These are phyloP conservation scores for Penstemon barbatus DNA, from an alignment of 257 asterid species.

Conservation along the genomic window DNA sequence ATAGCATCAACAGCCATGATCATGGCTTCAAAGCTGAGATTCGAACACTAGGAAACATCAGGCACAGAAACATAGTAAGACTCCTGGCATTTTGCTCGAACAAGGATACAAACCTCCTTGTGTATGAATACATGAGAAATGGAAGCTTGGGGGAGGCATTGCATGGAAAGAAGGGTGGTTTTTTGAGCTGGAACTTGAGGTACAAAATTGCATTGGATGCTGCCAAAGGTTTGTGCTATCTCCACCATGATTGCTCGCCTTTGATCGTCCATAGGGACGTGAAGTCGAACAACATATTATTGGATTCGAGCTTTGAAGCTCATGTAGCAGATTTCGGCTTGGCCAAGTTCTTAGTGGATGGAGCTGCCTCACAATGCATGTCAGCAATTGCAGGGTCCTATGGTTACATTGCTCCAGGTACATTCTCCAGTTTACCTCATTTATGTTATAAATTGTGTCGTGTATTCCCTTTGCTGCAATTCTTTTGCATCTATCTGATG, in stretches of 20 bases:
- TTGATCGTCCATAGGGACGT: constrained; percentile 90
- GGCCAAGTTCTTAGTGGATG: constrained; percentile 85
- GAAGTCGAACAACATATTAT: constrained; percentile 77
- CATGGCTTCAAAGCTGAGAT: constrained; percentile 91
- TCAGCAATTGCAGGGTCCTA: constrained; percentile 94
- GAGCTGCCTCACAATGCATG: constrained; percentile 91
- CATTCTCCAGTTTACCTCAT: background rate
- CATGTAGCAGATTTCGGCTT: constrained; percentile 95
- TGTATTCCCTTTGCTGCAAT: no score
- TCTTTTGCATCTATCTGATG: background rate
- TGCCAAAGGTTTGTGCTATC: constrained; percentile 85
- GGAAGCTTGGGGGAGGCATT: constrained; percentile 94
- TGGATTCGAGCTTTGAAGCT: constrained; percentile 80
- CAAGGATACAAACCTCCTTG: constrained; percentile 81
- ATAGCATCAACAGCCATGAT: constrained; percentile 60
- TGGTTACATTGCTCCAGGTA: constrained; percentile 99
- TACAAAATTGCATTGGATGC: constrained; percentile 79
- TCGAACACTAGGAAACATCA: constrained; percentile 76
- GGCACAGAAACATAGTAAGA: constrained; percentile 82
- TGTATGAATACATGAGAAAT: constrained; percentile 88
- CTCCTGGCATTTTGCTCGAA: constrained; percentile 81
- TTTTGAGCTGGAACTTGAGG: constrained; percentile 75
- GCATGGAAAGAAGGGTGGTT: constrained; percentile 81
- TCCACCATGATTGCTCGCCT: constrained; percentile 92
- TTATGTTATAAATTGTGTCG: no score